A percentile compares a stretch with the other conserved stretches of the same genome.
These are phyloP conservation scores for Candida orba DNA, from an alignment of 805 yeast genomes.

Conservation along the genomic window DNA sequence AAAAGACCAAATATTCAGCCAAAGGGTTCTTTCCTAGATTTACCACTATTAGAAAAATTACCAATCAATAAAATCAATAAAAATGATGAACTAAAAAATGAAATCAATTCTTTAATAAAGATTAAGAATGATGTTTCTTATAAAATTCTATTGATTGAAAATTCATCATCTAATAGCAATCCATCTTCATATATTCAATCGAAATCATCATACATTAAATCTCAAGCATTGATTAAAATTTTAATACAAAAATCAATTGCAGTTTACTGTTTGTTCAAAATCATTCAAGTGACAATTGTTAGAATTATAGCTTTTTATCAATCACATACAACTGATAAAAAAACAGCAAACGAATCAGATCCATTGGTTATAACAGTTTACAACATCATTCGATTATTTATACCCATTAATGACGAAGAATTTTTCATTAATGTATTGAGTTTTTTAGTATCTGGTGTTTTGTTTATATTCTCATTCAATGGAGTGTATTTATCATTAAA, in stretches of 20 bases:
- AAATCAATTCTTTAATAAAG: slow-evolving; percentile 16
- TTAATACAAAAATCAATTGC: slow-evolving; percentile 16
- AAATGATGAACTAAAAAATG: slow-evolving; percentile 9
- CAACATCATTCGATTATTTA: slow-evolving; percentile 25
- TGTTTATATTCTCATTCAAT: slow-evolving; percentile 57
- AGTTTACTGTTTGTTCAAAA: slow-evolving; percentile 31
- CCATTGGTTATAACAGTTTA: slow-evolving; percentile 33
- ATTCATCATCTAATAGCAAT: neutral
- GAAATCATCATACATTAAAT: neutral
- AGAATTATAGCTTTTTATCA: slow-evolving; percentile 22
- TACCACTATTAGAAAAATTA: slow-evolving; percentile 9
- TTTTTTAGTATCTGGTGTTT: slow-evolving; percentile 47
- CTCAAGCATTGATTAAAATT: slow-evolving; percentile 1
- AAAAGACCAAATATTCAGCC: slow-evolving; percentile 17
- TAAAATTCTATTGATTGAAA: slow-evolving; percentile 14
- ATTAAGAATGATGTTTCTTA: slow-evolving; percentile 20
- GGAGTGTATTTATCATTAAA: slow-evolving; percentile 56
- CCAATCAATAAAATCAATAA: slow-evolving; percentile 1
- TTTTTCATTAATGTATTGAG: slow-evolving; percentile 31
- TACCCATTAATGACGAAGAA: slow-evolving; percentile 30
- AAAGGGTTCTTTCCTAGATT: slow-evolving; percentile 18
- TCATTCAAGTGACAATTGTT: slow-evolving; percentile 24
- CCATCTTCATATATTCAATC: neutral
- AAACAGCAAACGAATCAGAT: slow-evolving; percentile 22
- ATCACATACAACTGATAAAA: slow-evolving; percentile 4